Evolutionary conservation across 2,329 filamentous ascomycete genomes (phyloP), one percentile per base, ranked within the genome.

Genomic region (Diaporthe australafricana): DNA sequence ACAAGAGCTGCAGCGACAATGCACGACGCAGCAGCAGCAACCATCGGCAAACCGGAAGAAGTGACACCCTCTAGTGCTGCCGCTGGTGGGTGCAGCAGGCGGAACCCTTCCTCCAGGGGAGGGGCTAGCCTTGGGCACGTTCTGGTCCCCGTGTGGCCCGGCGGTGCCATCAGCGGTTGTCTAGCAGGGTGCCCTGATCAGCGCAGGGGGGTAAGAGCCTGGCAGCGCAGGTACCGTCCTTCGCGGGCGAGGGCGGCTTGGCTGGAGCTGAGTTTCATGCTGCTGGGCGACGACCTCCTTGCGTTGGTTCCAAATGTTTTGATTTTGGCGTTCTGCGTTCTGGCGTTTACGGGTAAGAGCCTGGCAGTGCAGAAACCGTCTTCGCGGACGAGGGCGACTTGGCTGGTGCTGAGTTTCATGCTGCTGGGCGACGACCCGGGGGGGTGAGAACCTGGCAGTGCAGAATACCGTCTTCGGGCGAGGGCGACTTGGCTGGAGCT

Each of bases 301-400:
- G 38, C 38, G 38, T 14, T 40, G 38, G 14, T 38, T 38, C 11
- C 11, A 6, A 11, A 38, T 38, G 5, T 38, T 38, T 38, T 38
- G 35, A 11, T 6, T n/a, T n/a, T n/a, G n/a, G n/a, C n/a, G n/a
- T n/a, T n/a, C n/a, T n/a, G n/a, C n/a, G n/a, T n/a, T n/a, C n/a
- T n/a, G n/a, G n/a, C n/a, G n/a, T n/a, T n/a, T n/a, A n/a, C n/a
- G 32, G 12, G 53, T 56, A 40, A 25, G 32, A 57, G 14, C 35
- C 53, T 40, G 35, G 53, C 55, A 42, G 55, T 57, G 55, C 35
- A 42, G 55, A 38, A 40, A 57, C 55, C 55, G 35, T 40, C 32
- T 25, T 42, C 35, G 35, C 32, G 16, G 14, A 35, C 32, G 32
- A 5, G 32, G 32, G 32, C 32, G 32, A 9, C 32, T 35, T 35